Evolutionary conservation across 345 rosid species (phyloP), one percentile per base, ranked within the genome.

Genomic region (Melaleuca alternifolia): DNA sequence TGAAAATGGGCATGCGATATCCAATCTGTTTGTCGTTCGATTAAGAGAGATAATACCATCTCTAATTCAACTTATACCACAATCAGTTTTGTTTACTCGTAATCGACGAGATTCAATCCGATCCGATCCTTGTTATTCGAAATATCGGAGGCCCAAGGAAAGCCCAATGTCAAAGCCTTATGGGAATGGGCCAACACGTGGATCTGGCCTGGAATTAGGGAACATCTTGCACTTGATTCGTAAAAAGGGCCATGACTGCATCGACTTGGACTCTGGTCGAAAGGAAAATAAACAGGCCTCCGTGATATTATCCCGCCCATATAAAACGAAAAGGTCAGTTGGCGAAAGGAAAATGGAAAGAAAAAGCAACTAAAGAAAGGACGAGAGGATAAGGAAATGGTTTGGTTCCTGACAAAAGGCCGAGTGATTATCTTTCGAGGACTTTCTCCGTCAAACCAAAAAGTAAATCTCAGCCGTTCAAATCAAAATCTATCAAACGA

Each of bases 401-500:
- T 41, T 41, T 41, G 41, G 4, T 41, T 41, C 3, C 3, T 41
- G 41, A 41, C 41, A 41, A 13, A 3, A 51, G 53, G 53, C 16
- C 16, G 53, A 16, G 71, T 59, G 16, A 59, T 59, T 59, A 16
- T n/a, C 26, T 14, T 57, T 24, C 3, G 2, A 0, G 14, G 14
- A 10, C 62, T n/a, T 6, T 59, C 10, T 0, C 16, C 71, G 1
- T 59, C n/a, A 9, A 28, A 59, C n/a, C 16, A 4, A 59, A 59
- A 59, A 59, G 7, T 33, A 59, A 59, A 15, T 1, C 71, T n/a
- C 33, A 2, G 11, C 0, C 2, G 16, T n/a, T 2, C 33, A 1
- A 6, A n/a, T n/a, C 2, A 0, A 59, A 5, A n/a, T 12, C 12
- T 0, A 0, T 6, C 4, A 0, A 59, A 59, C 10, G 2, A 28